These are phyloP conservation scores for Mycena sanguinolenta DNA, from an alignment of 768 basidiomycete genomes.

Conservation along the genomic window DNA sequence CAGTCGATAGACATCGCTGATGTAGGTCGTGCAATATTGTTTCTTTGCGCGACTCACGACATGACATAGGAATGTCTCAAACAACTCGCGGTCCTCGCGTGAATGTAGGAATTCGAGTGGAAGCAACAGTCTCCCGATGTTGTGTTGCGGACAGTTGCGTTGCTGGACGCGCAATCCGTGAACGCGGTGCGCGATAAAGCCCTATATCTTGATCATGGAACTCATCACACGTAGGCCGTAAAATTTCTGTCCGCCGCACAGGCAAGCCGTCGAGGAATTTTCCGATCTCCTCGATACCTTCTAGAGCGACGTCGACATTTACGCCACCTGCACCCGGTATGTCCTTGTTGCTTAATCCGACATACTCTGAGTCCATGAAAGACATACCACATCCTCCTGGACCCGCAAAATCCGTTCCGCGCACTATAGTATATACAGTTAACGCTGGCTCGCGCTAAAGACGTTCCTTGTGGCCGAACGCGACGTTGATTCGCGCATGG, in stretches of 20 bases:
- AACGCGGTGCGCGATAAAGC: slow-evolving; percentile 70
- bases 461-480: slow-evolving; percentile 79
- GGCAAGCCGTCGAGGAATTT: slow-evolving; percentile 82
- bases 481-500: slow-evolving; percentile 52
- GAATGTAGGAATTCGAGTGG: slow-evolving; percentile 83
- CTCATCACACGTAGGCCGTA: slow-evolving; percentile 60
- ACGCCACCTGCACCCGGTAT: slow-evolving; percentile 81
- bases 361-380: neutral
- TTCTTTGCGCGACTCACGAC: slow-evolving; percentile 9
- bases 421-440: slow-evolving; percentile 89
- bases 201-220: neutral
- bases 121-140: no score
- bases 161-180: slow-evolving; percentile 73
- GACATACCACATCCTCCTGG: slow-evolving; percentile 82
- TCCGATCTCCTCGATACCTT: slow-evolving; percentile 85
- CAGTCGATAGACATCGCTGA: slow-evolving; percentile 86
- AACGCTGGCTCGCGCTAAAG: slow-evolving; percentile 80
- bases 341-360: slow-evolving; percentile 40
- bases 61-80: slow-evolving; percentile 69
- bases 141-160: slow-evolving; percentile 77
- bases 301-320: slow-evolving; percentile 90
- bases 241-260: slow-evolving; percentile 73
- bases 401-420: slow-evolving; percentile 90
- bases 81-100: slow-evolving; percentile 76
- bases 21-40: slow-evolving; percentile 56